Percentiles rank a stretch among this genome's conserved stretches.
Conservation (phyloP, 169 alveolate genomes). For the Prorocentrum cordatum region DNA sequence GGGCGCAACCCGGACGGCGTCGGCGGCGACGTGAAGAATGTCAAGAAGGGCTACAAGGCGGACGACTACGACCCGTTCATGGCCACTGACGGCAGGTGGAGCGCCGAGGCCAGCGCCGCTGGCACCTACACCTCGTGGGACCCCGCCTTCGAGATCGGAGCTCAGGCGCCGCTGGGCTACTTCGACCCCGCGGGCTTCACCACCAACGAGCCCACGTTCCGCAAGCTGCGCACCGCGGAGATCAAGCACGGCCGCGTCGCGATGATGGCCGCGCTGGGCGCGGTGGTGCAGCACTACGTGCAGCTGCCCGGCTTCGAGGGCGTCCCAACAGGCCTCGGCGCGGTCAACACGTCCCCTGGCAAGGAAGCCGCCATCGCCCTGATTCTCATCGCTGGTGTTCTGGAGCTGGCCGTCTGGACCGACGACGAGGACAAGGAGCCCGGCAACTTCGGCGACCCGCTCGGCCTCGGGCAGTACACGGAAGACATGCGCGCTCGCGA, state of each 20-base stretch:
- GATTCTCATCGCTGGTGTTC: not conserved
- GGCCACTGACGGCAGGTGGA: too few relatives aligned
- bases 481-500: slow-evolving; percentile 1
- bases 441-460: slow-evolving; percentile 63
- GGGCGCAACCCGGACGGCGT: too few relatives aligned
- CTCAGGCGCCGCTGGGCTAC: not conserved
- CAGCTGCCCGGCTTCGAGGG: not conserved
- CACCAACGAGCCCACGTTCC: not conserved
- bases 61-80: too few relatives aligned
- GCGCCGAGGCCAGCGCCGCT: not conserved
- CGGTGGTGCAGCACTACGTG: not conserved
- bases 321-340: not conserved
- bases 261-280: not conserved
- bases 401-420: slow-evolving; percentile 44
- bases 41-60: too few relatives aligned
- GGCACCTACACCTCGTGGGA: not conserved
- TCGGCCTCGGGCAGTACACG: slow-evolving; percentile 11
- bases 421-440: slow-evolving; percentile 31
- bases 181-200: not conserved
- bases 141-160: not conserved
- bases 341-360: not conserved
- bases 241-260: not conserved
- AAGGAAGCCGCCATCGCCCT: not conserved
- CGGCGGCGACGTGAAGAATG: too few relatives aligned
- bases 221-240: not conserved